Base-by-base conservation (phyloP, 306 rosid species). In the Albizia julibrissin region DNA sequence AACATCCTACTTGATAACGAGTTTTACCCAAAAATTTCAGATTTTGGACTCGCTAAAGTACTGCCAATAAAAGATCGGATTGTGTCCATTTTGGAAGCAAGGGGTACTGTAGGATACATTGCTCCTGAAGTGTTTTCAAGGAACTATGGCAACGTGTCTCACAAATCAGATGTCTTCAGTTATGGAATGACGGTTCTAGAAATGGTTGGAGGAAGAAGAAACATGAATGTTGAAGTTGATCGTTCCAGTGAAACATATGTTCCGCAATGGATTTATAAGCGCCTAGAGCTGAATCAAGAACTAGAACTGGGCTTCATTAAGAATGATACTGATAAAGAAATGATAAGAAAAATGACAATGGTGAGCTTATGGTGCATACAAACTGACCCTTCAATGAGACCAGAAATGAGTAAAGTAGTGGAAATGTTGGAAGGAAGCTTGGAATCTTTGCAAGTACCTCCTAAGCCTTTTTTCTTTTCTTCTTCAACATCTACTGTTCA, bases 11-110 rank as follows among this genome's bases (percentile, higher is more conserved):
- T 59, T 0, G 56, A 59, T 39, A 26, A 37, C 4, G 16, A 56
- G 26, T 81, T 85, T 50, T 26, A n/a, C 0, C 85, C 88, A 4
- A 77, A 78, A 61, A 46, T 85, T 10, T 77, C 76, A 0, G 85
- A 85, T 67, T 85, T 85, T 4, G 88, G 88, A 24, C 85, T 85
- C 10, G 85, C 85, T 1, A 85, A 78, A 78, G 50, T 85, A 15
- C 69, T 77, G 12, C 58, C 59, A 3, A 49, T 6, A 13, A 49
- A 47, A 0, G 83, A 77, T 1, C 75, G 79, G 5, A 59, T 74
- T 3, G 58, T 85, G 1, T 85, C 88, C 0, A 33, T 78, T 43
- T 0, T 58, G 64, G 12, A 34, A 13, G 81, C 79, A 0, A 81
- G 85, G 29, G 88, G 83, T 3, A 85, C 86, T 11, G 40, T 3